phyloP scores from a whole-genome alignment of 2,329 filamentous ascomycete species.

The Pleoardoris graminearum region DNA sequence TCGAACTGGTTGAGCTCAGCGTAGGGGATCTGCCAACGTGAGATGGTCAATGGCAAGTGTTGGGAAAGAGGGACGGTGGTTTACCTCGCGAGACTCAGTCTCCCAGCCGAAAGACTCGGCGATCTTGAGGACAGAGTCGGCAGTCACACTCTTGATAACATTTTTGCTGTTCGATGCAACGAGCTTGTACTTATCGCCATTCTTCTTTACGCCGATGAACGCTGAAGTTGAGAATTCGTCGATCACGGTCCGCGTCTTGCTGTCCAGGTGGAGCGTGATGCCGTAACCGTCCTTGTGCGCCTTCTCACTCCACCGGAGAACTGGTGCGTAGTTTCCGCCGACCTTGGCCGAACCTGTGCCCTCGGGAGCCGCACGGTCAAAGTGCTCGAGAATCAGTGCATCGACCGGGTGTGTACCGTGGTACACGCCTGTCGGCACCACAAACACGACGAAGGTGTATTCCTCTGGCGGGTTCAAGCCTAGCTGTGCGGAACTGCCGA shows the following conservation, averaged over 20 bases:
- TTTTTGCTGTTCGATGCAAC: constrained; percentile 86
- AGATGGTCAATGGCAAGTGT: constrained; percentile 11
- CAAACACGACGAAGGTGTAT: constrained; percentile 89
- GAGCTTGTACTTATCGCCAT: constrained; percentile 67
- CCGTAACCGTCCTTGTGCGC: constrained; percentile 79
- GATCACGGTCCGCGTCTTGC: constrained; percentile 77
- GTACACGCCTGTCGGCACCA: constrained; percentile 90
- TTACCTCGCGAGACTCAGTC: constrained; percentile 73
- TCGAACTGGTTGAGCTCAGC: constrained; percentile 64
- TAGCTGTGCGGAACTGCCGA: constrained; percentile 84
- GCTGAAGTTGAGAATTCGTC: constrained; percentile 96
- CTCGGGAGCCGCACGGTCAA: constrained; percentile 89
- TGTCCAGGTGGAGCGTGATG: constrained; percentile 95
- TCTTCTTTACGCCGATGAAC: constrained; percentile 77
- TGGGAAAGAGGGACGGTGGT: too few species aligned
- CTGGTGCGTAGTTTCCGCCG: constrained; percentile 94
- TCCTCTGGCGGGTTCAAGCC: constrained; percentile 86
- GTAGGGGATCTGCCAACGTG: constrained; percentile 73
- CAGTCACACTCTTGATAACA: constrained; percentile 86
- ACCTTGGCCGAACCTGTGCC: constrained; percentile 92
- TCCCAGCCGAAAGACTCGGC: constrained; percentile 79
- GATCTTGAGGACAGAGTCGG: constrained; percentile 75
- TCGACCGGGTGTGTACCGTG: constrained; percentile 88
- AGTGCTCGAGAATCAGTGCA: constrained; percentile 85
- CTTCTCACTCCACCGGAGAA: constrained; percentile 82